A percentile compares a stretch with the other conserved stretches of the same genome.
These are phyloP conservation scores for Exophiala sp. DNA, from an alignment of 2,329 filamentous ascomycete species.

Conservation along the genomic window DNA sequence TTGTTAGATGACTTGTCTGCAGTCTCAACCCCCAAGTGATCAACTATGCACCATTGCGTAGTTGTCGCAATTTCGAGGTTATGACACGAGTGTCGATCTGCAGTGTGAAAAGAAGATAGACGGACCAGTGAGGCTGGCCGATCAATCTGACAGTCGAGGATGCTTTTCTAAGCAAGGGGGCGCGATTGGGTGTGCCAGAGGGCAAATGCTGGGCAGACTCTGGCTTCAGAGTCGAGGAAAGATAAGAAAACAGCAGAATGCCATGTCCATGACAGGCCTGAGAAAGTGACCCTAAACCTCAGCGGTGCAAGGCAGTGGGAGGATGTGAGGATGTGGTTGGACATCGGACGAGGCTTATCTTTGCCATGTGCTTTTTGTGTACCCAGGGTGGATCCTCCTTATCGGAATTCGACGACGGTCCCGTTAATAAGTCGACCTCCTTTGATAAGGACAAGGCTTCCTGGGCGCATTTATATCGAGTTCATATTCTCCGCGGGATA, in stretches of 20 bases:
- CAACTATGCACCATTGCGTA: neutral
- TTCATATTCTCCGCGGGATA: conserved; percentile 16
- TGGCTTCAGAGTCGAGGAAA: neutral
- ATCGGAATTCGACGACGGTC: conserved; percentile 5
- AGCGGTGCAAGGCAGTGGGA: neutral
- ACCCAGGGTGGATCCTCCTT: conserved; percentile 18
- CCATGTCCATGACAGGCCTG: neutral
- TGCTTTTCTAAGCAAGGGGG: neutral
- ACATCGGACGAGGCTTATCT: conserved; percentile 21
- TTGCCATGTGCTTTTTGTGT: conserved; percentile 4
- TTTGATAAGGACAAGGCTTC: conserved; percentile 8
- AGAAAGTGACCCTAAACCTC: neutral
- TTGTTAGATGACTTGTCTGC: too few relatives aligned
- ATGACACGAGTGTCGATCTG: neutral
- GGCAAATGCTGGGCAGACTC: neutral
- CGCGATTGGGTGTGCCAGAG: neutral
- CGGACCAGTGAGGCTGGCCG: neutral
- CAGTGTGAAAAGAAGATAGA: neutral
- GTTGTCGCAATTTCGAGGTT: neutral
- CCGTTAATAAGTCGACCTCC: neutral
- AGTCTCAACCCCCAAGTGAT: too few relatives aligned
- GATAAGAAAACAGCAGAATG: neutral
- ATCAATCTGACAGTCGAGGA: neutral
- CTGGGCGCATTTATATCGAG: neutral
- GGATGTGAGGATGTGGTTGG: conserved; percentile 14